phyloP scores from a whole-genome alignment of 805 yeast genomes.

The Myxozyma geophila region DNA sequence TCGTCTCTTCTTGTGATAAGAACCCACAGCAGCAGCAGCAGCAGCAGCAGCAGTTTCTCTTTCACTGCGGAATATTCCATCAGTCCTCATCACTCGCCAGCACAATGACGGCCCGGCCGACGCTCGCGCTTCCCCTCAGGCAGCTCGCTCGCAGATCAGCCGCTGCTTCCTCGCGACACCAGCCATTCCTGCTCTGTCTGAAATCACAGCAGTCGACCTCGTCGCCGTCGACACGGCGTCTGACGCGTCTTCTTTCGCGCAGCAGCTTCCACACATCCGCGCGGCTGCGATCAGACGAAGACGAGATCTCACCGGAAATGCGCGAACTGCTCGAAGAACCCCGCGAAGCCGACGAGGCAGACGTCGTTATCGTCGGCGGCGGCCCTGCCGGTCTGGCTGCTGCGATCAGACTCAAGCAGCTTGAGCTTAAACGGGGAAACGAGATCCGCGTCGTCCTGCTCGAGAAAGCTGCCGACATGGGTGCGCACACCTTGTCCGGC shows the following conservation, averaged over 20 bases:
- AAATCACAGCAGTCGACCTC: not conserved
- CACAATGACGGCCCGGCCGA: not conserved
- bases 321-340: slow-evolving; percentile 22
- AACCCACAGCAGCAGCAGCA: no score
- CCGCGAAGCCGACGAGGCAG: slow-evolving; percentile 83
- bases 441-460: slow-evolving; percentile 83
- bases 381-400: slow-evolving; percentile 98
- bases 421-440: slow-evolving; percentile 63
- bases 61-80: no score
- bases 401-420: slow-evolving; percentile 85
- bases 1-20: no score
- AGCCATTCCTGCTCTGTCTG: not conserved
- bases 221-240: not conserved
- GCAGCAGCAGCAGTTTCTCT: no score
- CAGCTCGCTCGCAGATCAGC: slow-evolving; percentile 1
- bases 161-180: not conserved
- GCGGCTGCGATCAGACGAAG: not conserved
- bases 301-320: slow-evolving; percentile 10
- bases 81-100: no score
- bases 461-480: slow-evolving; percentile 92
- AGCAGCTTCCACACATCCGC: not conserved
- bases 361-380: slow-evolving; percentile 95
- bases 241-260: not conserved
- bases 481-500: slow-evolving; percentile 90
- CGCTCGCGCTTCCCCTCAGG: not conserved